Conservation (phyloP, 345 rosid genomes). For the Capsella bursapastoris region DNA sequence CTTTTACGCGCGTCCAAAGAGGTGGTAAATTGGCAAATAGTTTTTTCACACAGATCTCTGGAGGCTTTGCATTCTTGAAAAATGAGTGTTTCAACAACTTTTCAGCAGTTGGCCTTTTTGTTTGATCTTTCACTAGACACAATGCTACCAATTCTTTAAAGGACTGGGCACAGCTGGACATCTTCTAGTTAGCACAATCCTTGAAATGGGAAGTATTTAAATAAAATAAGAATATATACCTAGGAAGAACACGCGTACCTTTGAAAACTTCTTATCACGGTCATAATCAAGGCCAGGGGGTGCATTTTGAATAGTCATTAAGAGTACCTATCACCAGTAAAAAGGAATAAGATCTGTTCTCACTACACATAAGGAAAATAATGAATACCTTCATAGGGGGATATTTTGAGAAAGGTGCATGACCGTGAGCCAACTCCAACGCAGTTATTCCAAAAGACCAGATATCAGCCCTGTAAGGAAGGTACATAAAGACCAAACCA, state of each 20-base stretch:
- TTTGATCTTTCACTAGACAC: conserved; percentile 96
- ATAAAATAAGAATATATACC: conserved; percentile 11
- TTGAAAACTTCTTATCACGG: conserved; percentile 90
- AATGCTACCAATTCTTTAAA: conserved; percentile 98
- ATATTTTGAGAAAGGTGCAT: conserved; percentile 97
- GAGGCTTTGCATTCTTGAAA: conserved; percentile 95
- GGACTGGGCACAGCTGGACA: conserved; percentile 62
- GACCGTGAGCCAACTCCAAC: conserved; percentile 96
- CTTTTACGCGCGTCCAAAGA: conserved; percentile 94
- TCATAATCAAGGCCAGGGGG: conserved; percentile 97
- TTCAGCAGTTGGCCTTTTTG: conserved; percentile 86
- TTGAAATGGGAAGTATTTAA: conserved; percentile 10
- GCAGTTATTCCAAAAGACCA: conserved; percentile 99
- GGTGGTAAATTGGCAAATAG: conserved; percentile 84
- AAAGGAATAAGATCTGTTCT: conserved; percentile 41
- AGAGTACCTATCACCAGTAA: conserved; percentile 65
- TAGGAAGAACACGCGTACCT: conserved; percentile 55
- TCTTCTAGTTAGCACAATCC: conserved; percentile 41
- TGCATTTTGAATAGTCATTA: conserved; percentile 98
- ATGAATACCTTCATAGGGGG: conserved; percentile 94
- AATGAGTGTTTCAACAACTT: conserved; percentile 82
- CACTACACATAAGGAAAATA: conserved; percentile 11
- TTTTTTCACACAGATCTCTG: conserved; percentile 82
- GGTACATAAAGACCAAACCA: conserved; percentile 42
- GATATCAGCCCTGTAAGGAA: conserved; percentile 82